Evolutionary conservation across 169 alveolate genomes (phyloP).

Genomic region (Eimeria brunetti): DNA sequence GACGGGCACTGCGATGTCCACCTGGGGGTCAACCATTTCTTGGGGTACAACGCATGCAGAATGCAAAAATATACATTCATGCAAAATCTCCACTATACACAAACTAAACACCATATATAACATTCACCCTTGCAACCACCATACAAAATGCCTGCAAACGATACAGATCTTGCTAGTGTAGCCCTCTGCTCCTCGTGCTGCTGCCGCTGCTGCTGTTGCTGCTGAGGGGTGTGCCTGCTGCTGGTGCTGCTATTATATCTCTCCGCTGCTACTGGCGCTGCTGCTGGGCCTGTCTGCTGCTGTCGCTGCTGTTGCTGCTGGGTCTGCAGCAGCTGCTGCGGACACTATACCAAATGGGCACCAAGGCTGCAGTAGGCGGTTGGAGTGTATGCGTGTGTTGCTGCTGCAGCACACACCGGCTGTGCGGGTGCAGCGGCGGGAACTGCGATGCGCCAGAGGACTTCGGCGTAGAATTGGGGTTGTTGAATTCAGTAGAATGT

Average conservation of each 20-base stretch:
- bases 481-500: slow-evolving; percentile 76
- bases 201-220: slow-evolving; percentile 13
- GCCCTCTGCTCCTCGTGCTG: slow-evolving; percentile 18
- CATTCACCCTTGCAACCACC: background rate
- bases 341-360: too few species aligned
- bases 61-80: too few species aligned
- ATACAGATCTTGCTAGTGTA: background rate
- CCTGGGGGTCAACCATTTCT: slow-evolving; percentile 82
- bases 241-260: background rate
- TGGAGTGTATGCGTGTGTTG: background rate
- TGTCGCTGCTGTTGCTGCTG: background rate
- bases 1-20: slow-evolving; percentile 84
- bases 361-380: too few species aligned
- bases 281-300: background rate
- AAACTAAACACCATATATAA: too few species aligned
- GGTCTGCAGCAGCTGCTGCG: too few species aligned
- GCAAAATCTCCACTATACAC: too few species aligned
- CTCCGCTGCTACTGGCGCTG: background rate
- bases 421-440: slow-evolving; percentile 87
- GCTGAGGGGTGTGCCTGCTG: background rate
- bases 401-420: slow-evolving; percentile 81
- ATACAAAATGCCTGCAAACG: background rate
- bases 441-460: slow-evolving; percentile 85
- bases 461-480: slow-evolving; percentile 86
- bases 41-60: slow-evolving; percentile 81